A percentile compares a stretch with the other conserved stretches of the same genome.
These are phyloP conservation scores for Ophiostoma piceae DNA, from an alignment of 2,329 filamentous ascomycete genomes.

Conservation along the genomic window DNA sequence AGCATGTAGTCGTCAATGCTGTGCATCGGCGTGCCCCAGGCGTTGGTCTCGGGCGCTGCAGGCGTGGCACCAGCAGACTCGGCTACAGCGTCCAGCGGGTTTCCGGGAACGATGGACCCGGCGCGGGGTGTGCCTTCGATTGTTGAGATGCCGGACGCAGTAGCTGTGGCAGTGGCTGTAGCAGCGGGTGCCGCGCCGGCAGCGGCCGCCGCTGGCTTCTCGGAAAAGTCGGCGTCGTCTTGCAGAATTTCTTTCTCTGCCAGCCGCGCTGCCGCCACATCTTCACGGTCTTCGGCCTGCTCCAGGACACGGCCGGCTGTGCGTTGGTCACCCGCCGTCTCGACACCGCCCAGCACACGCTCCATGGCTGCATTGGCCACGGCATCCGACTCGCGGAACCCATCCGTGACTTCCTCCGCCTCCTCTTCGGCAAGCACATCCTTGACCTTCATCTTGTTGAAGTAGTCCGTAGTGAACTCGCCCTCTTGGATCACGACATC, in stretches of 20 bases:
- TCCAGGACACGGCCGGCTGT: conserved; percentile 70
- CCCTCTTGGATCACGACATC: conserved; percentile 98
- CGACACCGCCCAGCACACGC: conserved; percentile 66
- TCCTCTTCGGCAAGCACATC: conserved; percentile 52
- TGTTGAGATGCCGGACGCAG: conserved; percentile 47
- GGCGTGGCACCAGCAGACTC: conserved; percentile 36
- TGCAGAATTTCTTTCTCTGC: conserved; percentile 86
- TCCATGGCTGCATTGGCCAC: conserved; percentile 81
- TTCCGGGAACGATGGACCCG: conserved; percentile 32
- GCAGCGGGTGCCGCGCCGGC: conserved; percentile 33
- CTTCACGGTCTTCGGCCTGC: conserved; percentile 86
- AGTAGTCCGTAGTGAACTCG: conserved; percentile 95
- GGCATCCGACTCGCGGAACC: conserved; percentile 48
- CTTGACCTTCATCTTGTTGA: conserved; percentile 68
- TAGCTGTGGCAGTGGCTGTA: conserved; percentile 41
- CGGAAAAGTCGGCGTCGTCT: conserved; percentile 79
- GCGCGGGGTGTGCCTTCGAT: conserved; percentile 48
- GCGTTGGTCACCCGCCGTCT: conserved; percentile 52
- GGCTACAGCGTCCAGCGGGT: conserved; percentile 26
- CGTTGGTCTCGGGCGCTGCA: conserved; percentile 47
- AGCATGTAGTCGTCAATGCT: conserved; percentile 75
- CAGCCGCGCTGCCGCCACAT: conserved; percentile 78
- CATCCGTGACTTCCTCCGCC: conserved; percentile 35
- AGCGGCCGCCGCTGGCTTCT: conserved; percentile 47
- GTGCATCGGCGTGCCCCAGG: conserved; percentile 52